Conservation (phyloP, 225 moss, liverwort and hornwort genomes). For the Straminergon stramineum region DNA sequence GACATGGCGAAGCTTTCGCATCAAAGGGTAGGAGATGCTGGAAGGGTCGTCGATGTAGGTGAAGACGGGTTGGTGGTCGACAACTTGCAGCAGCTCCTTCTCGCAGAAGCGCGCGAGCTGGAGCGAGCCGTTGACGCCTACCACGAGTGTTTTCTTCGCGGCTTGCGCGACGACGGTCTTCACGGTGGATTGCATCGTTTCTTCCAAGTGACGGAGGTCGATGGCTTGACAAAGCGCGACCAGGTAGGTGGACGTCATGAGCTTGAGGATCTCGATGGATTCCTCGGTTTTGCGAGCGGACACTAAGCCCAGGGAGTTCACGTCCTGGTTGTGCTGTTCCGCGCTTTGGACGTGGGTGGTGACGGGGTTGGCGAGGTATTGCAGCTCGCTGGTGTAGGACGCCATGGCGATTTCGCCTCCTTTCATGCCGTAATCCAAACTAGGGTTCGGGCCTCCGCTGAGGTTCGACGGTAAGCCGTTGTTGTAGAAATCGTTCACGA, state of each 20-base stretch:
- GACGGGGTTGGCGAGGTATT: constrained; percentile 42
- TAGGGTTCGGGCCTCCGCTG: constrained; percentile 23
- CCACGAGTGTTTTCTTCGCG: constrained; percentile 19
- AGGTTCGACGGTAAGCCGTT: constrained; percentile 42
- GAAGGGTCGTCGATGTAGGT: constrained; percentile 39
- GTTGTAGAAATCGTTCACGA: constrained; percentile 44
- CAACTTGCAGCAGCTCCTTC: constrained; percentile 35
- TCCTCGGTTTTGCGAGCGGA: constrained; percentile 32
- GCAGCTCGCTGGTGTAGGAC: constrained; percentile 36
- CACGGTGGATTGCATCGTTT: constrained; percentile 38
- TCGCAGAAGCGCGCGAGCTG: constrained; percentile 27
- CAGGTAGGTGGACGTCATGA: constrained; percentile 34
- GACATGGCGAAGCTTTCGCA: constrained; percentile 36
- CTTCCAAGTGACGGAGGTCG: constrained; percentile 40
- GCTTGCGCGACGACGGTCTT: constrained; percentile 19
- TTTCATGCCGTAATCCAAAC: constrained; percentile 48
- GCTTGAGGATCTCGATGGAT: constrained; percentile 27
- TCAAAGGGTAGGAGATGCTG: constrained; percentile 16
- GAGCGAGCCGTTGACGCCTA: constrained; percentile 13
- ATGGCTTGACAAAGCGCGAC: constrained; percentile 44
- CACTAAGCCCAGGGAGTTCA: constrained; percentile 34
- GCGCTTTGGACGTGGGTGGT: constrained; percentile 53
- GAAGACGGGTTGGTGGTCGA: constrained; percentile 47
- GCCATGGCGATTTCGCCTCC: constrained; percentile 51
- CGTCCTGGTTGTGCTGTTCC: constrained; percentile 52